A percentile compares a stretch with the other conserved stretches of the same genome.
These are phyloP conservation scores for Rosa multiflora DNA, from an alignment of 306 rosid species.

Conservation along the genomic window DNA sequence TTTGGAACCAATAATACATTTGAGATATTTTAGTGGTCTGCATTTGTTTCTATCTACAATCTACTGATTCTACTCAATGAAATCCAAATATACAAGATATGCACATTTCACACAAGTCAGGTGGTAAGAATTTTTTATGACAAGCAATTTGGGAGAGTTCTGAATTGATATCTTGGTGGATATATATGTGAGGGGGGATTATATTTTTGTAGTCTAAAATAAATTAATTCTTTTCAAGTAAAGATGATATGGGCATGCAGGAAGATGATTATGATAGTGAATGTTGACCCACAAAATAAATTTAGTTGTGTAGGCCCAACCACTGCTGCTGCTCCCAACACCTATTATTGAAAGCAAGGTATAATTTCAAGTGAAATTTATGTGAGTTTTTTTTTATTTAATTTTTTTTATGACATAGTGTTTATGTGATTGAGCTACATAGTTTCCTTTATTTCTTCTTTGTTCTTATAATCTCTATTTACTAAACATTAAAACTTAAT, in stretches of 20 bases:
- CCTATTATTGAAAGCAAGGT: constrained; percentile 36
- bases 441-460: neutral
- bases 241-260: neutral
- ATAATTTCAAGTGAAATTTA: neutral
- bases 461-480: neutral
- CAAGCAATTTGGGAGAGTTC: constrained; percentile 9
- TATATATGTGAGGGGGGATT: neutral
- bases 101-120: neutral
- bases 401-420: neutral
- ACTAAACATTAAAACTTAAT: neutral
- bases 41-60: neutral
- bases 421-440: neutral
- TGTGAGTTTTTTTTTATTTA: no score
- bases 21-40: neutral
- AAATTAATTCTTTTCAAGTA: no score
- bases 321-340: constrained; percentile 37
- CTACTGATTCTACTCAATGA: neutral
- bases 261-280: constrained; percentile 33
- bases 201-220: neutral
- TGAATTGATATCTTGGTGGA: constrained; percentile 12
- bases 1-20: neutral
- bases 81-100: neutral
- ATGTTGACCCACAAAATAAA: constrained; percentile 48
- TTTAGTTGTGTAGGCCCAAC: constrained; percentile 33
- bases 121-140: neutral